A percentile compares a stretch with the other conserved stretches of the same genome.
These are phyloP conservation scores for Spergularia marina DNA, from an alignment of 148 eudicot species.

Conservation along the genomic window DNA sequence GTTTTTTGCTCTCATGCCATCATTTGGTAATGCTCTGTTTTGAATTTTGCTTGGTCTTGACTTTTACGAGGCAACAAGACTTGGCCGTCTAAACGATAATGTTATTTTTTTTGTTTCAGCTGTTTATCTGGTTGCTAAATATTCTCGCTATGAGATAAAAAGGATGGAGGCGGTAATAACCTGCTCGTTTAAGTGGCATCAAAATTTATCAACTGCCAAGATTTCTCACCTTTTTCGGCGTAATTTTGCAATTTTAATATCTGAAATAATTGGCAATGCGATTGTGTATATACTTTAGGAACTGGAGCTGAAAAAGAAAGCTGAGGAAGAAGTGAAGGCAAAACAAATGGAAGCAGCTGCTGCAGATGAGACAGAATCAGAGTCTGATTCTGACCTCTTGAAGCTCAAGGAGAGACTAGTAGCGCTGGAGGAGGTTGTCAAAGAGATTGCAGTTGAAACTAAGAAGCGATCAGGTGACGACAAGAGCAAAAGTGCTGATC, in stretches of 20 bases:
- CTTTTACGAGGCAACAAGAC: constrained; percentile 8
- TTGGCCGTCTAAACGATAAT: constrained; percentile 26
- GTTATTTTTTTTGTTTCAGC: constrained; percentile 61
- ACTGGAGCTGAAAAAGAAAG: constrained; percentile 61
- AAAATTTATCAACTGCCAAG: too few species aligned
- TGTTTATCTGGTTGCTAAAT: constrained; percentile 83
- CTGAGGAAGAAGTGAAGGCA: constrained; percentile 61
- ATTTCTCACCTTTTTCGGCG: not conserved
- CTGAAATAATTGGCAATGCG: not conserved
- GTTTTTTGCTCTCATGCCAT: constrained; percentile 83
- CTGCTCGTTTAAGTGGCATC: not conserved
- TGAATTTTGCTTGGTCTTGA: not conserved
- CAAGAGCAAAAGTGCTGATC: constrained; percentile 19
- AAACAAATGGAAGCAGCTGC: constrained; percentile 52
- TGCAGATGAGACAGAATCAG: constrained; percentile 38
- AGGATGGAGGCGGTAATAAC: constrained; percentile 77
- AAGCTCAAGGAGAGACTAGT: constrained; percentile 66
- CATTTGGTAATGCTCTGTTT: constrained; percentile 57
- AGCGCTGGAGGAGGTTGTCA: constrained; percentile 61
- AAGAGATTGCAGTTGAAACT: constrained; percentile 60
- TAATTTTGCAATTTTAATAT: not conserved
- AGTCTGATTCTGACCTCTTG: constrained; percentile 44
- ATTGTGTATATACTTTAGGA: constrained; percentile 40
- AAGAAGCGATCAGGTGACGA: constrained; percentile 38
- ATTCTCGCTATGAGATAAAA: constrained; percentile 74